Percentiles rank a stretch among this genome's conserved stretches.
Conservation (phyloP, 306 rosid genomes). For the Vigna radiata region DNA sequence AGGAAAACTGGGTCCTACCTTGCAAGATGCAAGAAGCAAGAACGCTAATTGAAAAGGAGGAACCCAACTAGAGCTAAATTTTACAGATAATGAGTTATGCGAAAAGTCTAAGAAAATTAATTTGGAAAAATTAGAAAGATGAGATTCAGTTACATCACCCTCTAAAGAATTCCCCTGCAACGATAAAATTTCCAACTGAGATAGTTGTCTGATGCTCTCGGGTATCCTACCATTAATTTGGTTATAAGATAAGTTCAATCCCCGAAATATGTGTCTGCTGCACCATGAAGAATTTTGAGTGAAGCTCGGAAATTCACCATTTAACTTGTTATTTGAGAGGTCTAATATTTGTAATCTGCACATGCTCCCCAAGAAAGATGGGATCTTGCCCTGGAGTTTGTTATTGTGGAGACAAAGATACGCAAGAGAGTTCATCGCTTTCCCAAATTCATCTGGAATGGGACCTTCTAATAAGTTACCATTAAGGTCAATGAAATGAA, state of each 20-base stretch:
- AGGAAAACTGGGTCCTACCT: neutral
- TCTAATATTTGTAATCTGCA: neutral
- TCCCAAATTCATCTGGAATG: too few species aligned
- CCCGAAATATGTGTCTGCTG: neutral
- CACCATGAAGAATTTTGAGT: neutral
- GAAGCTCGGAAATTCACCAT: neutral
- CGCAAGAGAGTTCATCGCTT: too few species aligned
- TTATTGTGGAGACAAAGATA: too few species aligned
- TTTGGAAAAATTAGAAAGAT: neutral
- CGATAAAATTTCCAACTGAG: neutral
- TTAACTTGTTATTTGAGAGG: neutral
- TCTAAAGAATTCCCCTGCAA: neutral
- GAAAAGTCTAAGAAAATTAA: neutral
- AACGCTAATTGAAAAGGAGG: neutral
- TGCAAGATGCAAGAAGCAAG: neutral
- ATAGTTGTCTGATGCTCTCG: neutral
- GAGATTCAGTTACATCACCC: neutral
- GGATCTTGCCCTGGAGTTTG: too few species aligned
- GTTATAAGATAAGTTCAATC: neutral
- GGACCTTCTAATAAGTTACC: too few species aligned
- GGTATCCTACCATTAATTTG: neutral
- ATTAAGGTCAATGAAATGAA: too few species aligned
- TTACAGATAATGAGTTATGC: neutral
- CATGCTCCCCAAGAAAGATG: neutral
- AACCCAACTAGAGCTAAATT: neutral